These are phyloP conservation scores for Coccomyxa sp. DNA, from an alignment of 139 green algal species.

Conservation along the genomic window DNA sequence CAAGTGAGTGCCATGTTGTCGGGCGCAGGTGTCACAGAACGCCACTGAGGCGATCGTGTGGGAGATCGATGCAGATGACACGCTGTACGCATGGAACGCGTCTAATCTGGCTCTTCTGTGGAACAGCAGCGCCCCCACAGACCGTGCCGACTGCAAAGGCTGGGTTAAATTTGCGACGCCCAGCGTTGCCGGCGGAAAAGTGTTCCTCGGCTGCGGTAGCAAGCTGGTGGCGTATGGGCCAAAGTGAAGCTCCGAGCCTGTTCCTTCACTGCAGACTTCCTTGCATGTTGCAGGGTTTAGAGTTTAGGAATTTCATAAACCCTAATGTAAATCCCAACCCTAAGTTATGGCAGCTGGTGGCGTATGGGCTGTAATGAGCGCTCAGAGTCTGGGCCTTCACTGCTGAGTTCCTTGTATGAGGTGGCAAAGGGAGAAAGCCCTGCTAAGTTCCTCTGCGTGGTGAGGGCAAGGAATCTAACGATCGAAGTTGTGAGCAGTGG, in stretches of 20 bases:
- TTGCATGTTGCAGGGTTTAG: too few species aligned
- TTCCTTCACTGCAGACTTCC: too few species aligned
- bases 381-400: too few species aligned
- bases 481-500: too few species aligned
- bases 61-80: background rate
- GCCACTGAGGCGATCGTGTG: background rate
- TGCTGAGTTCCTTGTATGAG: too few species aligned
- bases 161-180: background rate
- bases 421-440: too few species aligned
- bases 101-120: background rate
- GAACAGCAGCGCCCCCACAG: background rate
- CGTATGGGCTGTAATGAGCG: background rate
- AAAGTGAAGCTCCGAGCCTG: too few species aligned
- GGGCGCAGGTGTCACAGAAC: background rate
- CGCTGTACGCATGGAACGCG: background rate
- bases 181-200: background rate
- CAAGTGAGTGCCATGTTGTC: background rate
- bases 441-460: too few species aligned
- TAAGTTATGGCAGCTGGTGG: too few species aligned
- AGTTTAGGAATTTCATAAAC: too few species aligned
- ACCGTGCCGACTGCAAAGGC: background rate
- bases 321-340: too few species aligned
- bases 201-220: background rate
- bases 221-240: background rate
- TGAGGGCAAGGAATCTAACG: too few species aligned